Evolutionary conservation across 2,329 filamentous ascomycete genomes (phyloP).

Genomic region (Xylariaceae sp.): DNA sequence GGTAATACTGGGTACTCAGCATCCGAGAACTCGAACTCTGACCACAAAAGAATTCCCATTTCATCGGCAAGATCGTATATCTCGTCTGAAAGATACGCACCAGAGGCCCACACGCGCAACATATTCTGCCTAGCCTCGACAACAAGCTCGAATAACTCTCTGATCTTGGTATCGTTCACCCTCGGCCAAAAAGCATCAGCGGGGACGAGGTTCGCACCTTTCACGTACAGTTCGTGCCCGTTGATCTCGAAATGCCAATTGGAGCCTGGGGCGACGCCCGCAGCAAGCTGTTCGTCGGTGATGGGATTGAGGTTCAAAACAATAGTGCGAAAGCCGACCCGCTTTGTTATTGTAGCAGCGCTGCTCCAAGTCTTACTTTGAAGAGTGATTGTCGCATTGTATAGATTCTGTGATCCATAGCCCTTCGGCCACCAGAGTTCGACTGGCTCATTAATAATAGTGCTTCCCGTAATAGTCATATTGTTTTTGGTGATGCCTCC

Average conservation of each 20-base stretch:
- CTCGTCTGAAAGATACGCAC: slow-evolving; percentile 57
- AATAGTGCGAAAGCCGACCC: slow-evolving; percentile 59
- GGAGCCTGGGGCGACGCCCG: slow-evolving; percentile 52
- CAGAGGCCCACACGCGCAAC: slow-evolving; percentile 59
- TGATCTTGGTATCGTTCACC: slow-evolving; percentile 50
- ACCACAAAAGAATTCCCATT: slow-evolving; percentile 58
- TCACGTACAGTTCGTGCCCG: slow-evolving; percentile 59
- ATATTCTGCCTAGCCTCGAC: slow-evolving; percentile 60
- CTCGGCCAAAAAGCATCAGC: slow-evolving; percentile 60
- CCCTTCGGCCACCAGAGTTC: slow-evolving; percentile 60
- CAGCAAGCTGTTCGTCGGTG: slow-evolving; percentile 47
- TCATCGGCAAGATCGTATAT: slow-evolving; percentile 62
- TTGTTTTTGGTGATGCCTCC: slow-evolving; percentile 21
- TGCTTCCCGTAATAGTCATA: slow-evolving; percentile 46
- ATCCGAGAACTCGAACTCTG: slow-evolving; percentile 60
- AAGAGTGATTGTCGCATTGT: slow-evolving; percentile 47
- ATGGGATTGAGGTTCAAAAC: slow-evolving; percentile 54
- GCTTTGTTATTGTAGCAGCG: slow-evolving; percentile 44
- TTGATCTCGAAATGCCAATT: slow-evolving; percentile 59
- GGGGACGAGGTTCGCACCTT: slow-evolving; percentile 61
- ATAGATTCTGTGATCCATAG: slow-evolving; percentile 54
- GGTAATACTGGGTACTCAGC: slow-evolving; percentile 53
- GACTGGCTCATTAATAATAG: slow-evolving; percentile 37
- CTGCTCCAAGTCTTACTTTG: slow-evolving; percentile 31
- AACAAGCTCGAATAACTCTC: slow-evolving; percentile 50